Base-by-base conservation (phyloP, 768 basidiomycete genomes). In the Boletus reticuloceps region DNA sequence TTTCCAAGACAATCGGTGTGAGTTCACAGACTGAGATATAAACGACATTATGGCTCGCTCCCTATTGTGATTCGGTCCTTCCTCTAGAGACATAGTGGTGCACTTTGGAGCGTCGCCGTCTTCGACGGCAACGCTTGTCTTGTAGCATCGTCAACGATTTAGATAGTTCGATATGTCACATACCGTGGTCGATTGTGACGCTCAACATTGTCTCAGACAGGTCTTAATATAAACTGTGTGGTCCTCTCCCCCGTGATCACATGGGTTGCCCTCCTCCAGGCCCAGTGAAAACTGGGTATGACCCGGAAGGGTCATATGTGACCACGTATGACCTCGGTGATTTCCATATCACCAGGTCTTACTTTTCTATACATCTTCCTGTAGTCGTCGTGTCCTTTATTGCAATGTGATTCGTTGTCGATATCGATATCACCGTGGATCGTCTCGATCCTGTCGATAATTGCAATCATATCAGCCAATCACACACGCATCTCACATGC, bases 251-350 rank as follows among this genome's bases (percentile, higher is more conserved):
- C 57, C 25, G 41, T 36, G 19, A 51, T 32, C 37, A 59, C 40
- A 22, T 46, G 27, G 27, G 58, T 56, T 5, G 14, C 32, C 8
- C 38, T 56, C 19, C 32, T 43, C 64, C 62, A n/a, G n/a, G n/a
- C n/a, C n/a, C n/a, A n/a, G n/a, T n/a, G n/a, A n/a, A n/a, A n/a
- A n/a, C n/a, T n/a, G n/a, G n/a, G n/a, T n/a, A n/a, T n/a, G n/a
- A n/a, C n/a, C n/a, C n/a, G n/a, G n/a, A n/a, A n/a, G n/a, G n/a
- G n/a, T n/a, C n/a, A n/a, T n/a, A n/a, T n/a, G n/a, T n/a, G n/a
- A n/a, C n/a, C n/a, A n/a, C n/a, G n/a, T n/a, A n/a, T n/a, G n/a
- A n/a, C n/a, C n/a, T n/a, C n/a, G n/a, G n/a, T n/a, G n/a, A n/a
- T n/a, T n/a, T n/a, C n/a, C n/a, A n/a, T n/a, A n/a, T n/a, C n/a